Evolutionary conservation across 2,329 filamentous ascomycete species (phyloP), one percentile per base, ranked within the genome.

Genomic region (Chalara sp.): DNA sequence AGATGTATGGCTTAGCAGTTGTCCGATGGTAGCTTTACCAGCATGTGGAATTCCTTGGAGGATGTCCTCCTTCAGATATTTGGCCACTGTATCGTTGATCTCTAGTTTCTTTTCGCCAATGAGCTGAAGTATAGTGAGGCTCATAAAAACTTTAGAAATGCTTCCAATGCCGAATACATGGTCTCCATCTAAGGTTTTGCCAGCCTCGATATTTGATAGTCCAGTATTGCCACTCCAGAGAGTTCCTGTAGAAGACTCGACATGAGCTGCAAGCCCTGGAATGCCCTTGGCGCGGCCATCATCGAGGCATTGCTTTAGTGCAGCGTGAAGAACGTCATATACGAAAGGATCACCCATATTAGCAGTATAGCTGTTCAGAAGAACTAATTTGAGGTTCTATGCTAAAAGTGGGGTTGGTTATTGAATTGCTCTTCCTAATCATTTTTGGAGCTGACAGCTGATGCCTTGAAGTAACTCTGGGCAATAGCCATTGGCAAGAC

Each of bases 281-380:
- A 54, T 28, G 6, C 53, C 51, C 6, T 33, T 32, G 33, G 51
- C 29, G 21, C 52, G 33, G 32, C 32, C 39, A 12, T 32, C n/a
- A 44, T 53, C 33, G 7, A 53, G 32, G 6, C 13, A 44, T 33
- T 51, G 40, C n/a, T 46, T 28, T 8, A 56, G 42, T 6, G 21
- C n/a, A 71, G 70, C 5, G 42, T 31, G 41, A 43, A 46, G 39
- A 30, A 21, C 21, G 21, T 21, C 21, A 21, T 21, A 21, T 11
- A 51, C 35, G 32, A 32, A 21, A 29, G 35, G 44, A 47, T 32
- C 28, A 33, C 13, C 6, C 40, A 45, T 37, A 21, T 21, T 21
- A 3, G 21, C 21, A 21, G 21, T 21, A 21, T 21, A 21, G n/a
- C 35, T 10, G 8, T 39, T 10, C 35, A 39, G 35, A 39, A 39